Base-by-base conservation (phyloP, 305 asterid genomes). In the Fraxinus albicans region DNA sequence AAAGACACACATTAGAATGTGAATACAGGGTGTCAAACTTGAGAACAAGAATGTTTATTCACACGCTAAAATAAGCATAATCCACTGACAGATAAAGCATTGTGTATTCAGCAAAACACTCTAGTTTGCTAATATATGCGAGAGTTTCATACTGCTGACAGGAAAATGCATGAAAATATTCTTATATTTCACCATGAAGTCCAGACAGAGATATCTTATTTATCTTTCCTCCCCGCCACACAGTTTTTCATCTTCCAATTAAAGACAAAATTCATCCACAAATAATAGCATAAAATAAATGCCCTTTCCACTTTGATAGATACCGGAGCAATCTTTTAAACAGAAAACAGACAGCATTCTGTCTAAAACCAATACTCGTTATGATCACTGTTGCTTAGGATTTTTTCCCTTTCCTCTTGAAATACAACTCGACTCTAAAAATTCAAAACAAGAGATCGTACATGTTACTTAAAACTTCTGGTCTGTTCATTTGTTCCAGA, bases 1-100 rank as follows among this genome's bases (percentile, higher is more conserved):
- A 79, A 84, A 77, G 69, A 84, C 65, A 78, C 58, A 80, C 36
- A 34, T 40, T 77, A 80, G 34, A 38, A 86, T 73, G 60, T 82
- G 80, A 47, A 77, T 55, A 50, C 78, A 31, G 9, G 65, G 44
- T 21, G 55, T 19, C 67, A 76, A 67, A 78, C 7, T 78, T 47
- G 3, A 69, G 73, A 63, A 23, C 15, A 8, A 63, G 17, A 25
- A 29, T 63, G 17, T 67, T 23, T 67, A 25, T 67, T 23, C 36
- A 12, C 34, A 63, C 1, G 73, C 31, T 23, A 63, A 63, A 63
- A 23, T 19, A 82, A 72, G 50, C 40, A 79, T 72, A 76, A 83
- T 21, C 83, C 19, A 69, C 53, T 60, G 63, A 83, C 60, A 73
- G 77, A 79, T 15, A 74, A 67, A 80, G 5, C 73, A 72, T 53